Conservation (phyloP, 257 asterid species). For the Nicotiana benthamiana region DNA sequence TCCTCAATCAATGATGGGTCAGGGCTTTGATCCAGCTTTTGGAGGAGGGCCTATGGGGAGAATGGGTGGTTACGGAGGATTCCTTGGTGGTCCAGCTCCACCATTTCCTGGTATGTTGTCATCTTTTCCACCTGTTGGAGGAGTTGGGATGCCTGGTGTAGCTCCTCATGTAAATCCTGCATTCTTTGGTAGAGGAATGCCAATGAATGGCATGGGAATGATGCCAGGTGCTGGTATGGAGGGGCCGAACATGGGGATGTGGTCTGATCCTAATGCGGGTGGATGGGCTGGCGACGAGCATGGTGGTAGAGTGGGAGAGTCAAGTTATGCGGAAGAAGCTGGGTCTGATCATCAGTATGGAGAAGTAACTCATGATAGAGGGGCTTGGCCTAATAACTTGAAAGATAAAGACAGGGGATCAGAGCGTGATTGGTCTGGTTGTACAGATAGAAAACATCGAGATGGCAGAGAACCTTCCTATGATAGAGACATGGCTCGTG, state of each 20-base stretch:
- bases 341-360: constrained; percentile 76
- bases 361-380: constrained; percentile 70
- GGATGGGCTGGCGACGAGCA: constrained; percentile 85
- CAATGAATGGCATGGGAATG: constrained; percentile 79
- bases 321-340: constrained; percentile 84
- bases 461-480: constrained; percentile 65
- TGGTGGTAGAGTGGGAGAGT: constrained; percentile 74
- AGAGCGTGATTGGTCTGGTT: constrained; percentile 73
- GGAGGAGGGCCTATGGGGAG: constrained; percentile 75
- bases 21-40: constrained; percentile 79
- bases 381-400: constrained; percentile 44
- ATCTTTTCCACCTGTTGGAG: constrained; percentile 61
- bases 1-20: constrained; percentile 90
- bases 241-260: constrained; percentile 77
- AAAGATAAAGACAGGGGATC: constrained; percentile 67
- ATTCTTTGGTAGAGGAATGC: constrained; percentile 89
- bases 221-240: constrained; percentile 67
- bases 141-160: constrained; percentile 76
- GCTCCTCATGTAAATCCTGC: constrained; percentile 97
- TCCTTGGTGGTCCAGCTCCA: constrained; percentile 56
- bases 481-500: constrained; percentile 49
- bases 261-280: constrained; percentile 67
- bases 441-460: constrained; percentile 64
- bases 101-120: constrained; percentile 69
- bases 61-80: constrained; percentile 75